phyloP scores from a whole-genome alignment of 192 early-diverging fungal genomes.

The Coemansia sp. region DNA sequence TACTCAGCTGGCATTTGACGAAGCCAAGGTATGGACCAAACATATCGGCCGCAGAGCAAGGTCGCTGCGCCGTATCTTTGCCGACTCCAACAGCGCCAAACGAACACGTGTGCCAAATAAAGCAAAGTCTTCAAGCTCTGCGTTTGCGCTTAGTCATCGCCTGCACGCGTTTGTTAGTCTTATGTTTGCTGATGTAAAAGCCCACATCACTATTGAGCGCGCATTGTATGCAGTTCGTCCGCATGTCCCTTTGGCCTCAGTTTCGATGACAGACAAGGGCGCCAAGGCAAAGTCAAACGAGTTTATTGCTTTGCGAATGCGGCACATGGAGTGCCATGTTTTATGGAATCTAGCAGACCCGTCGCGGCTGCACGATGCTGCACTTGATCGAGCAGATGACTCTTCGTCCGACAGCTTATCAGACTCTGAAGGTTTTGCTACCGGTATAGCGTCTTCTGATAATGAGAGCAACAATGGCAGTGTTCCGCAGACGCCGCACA shows the following conservation, averaged over 20 bases:
- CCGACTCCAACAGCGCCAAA: background rate
- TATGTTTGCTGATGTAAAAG: conserved; percentile 48
- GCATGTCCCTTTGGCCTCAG: conserved; percentile 10
- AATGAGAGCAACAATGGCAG: background rate
- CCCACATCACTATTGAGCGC: conserved; percentile 35
- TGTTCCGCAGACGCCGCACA: background rate
- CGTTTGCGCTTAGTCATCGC: conserved; percentile 13
- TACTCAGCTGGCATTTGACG: conserved; percentile 47
- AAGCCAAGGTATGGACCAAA: conserved; percentile 25
- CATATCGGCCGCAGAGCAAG: conserved; percentile 21
- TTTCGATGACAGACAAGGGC: background rate
- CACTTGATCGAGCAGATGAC: background rate
- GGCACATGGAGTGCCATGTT: conserved; percentile 41
- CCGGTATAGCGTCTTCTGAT: background rate
- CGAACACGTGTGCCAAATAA: background rate
- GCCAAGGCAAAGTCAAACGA: background rate
- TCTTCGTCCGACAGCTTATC: background rate
- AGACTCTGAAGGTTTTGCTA: conserved; percentile 14
- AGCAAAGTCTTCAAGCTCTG: background rate
- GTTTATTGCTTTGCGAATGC: conserved; percentile 32
- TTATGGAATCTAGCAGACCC: conserved; percentile 23
- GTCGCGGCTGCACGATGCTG: background rate
- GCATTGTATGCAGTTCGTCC: conserved; percentile 47
- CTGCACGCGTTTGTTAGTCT: conserved; percentile 34
- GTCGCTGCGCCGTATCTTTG: conserved; percentile 19